Percentiles rank a stretch among this genome's conserved stretches.
Evolutionary conservation across 2,329 filamentous ascomycete species (phyloP).

Genomic region (Colletotrichum filicis): DNA sequence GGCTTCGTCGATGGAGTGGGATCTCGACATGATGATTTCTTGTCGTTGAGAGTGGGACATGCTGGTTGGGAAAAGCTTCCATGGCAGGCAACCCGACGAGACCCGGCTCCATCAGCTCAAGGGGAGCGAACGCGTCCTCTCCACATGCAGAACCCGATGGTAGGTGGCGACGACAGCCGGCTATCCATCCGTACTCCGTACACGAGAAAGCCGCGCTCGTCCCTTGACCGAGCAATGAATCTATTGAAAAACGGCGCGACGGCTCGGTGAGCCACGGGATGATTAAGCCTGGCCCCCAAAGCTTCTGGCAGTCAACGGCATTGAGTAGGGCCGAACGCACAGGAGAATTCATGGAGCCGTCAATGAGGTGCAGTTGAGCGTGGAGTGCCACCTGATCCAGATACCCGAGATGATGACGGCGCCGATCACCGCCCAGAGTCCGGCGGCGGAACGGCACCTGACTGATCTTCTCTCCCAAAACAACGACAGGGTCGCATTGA

Average conservation of each 20-base stretch:
- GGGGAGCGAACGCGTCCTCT: slow-evolving; percentile 15
- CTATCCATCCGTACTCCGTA: background rate
- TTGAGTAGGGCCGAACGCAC: slow-evolving; percentile 31
- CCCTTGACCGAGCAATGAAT: slow-evolving; percentile 18
- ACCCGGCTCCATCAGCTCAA: slow-evolving; percentile 7
- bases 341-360: slow-evolving; percentile 26
- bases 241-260: slow-evolving; percentile 17
- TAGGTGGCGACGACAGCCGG: background rate
- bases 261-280: slow-evolving; percentile 5
- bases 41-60: slow-evolving; percentile 33
- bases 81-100: slow-evolving; percentile 10
- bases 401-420: slow-evolving; percentile 37
- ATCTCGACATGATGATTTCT: slow-evolving; percentile 20
- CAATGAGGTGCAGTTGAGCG: slow-evolving; percentile 23
- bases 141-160: background rate
- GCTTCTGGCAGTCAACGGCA: slow-evolving; percentile 6
- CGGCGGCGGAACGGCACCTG: slow-evolving; percentile 34
- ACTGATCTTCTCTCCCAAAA: slow-evolving; percentile 24
- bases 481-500: slow-evolving; percentile 32
- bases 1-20: slow-evolving; percentile 24
- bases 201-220: slow-evolving; percentile 20
- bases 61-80: slow-evolving; percentile 2
- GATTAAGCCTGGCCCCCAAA: background rate
- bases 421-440: slow-evolving; percentile 32
- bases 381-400: slow-evolving; percentile 35